Base-by-base conservation (phyloP, 2,329 filamentous ascomycete genomes). In the Hysterium pulicare region DNA sequence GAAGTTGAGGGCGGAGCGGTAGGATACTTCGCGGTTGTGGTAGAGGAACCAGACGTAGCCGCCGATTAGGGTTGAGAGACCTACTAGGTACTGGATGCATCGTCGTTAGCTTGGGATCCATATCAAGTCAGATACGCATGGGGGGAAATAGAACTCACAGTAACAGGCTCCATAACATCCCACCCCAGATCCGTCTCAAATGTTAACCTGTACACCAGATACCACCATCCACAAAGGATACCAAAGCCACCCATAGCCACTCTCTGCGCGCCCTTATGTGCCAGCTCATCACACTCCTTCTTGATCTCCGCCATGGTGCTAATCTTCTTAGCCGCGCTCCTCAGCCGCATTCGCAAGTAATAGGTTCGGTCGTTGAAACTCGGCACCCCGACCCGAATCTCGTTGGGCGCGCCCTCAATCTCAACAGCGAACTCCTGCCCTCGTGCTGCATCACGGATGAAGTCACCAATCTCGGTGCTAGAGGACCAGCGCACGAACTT, bases 31-130 rank as follows among this genome's bases (percentile, higher is more conserved):
- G 16, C 87, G 81, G 69, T 90, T 94, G 71, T 95, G 87, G 68
- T 90, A 95, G 10, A 95, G 72, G 64, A 96, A 95, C 88, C 89
- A 96, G 41, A 95, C 74, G 59, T 96, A 96, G 52, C 89, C 90
- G 6, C 84, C 84, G 72, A 95, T 94, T 58, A 95, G 81, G 10
- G 86, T 90, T 1, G 83, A 81, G 50, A 96, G 74, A n/a, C 89
- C 87, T 2, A 87, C 89, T 13, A 95, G 80, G 60, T 95, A 95
- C 24, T 66, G 17, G 8, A 35, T 23, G 9, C 30, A 33, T 23
- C 2, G 22, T 4, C 24, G 11, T 35, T 10, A 20, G 8, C 9
- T 33, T 16, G 15, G 7, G 9, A 35, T 5, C 8, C 15, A 16
- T 11, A 30, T 8, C 3, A 33, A n/a, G 36, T 5, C 15, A 33